Conservation (phyloP, 345 rosid species). For the Citrus unshiu region DNA sequence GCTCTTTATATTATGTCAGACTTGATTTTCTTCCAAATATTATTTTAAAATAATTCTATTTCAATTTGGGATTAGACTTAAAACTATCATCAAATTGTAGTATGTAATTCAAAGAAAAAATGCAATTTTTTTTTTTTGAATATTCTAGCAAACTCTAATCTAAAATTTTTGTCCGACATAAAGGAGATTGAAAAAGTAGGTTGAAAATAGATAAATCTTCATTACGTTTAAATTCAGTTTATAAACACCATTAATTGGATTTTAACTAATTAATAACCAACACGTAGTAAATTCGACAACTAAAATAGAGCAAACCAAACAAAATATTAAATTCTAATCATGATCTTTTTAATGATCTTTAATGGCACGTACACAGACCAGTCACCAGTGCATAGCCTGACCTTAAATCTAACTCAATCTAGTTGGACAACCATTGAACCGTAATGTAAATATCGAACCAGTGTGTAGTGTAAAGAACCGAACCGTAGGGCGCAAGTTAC, state of each 20-base stretch:
- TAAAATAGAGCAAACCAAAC: neutral
- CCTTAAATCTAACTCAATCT: neutral
- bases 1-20: too few species aligned
- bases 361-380: neutral
- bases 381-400: neutral
- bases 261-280: neutral
- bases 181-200: neutral
- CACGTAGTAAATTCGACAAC: neutral
- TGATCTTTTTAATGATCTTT: neutral
- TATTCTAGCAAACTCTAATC: too few species aligned
- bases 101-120: too few species aligned
- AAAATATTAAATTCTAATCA: neutral
- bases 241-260: neutral
- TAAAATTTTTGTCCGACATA: neutral
- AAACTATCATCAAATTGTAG: too few species aligned
- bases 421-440: neutral
- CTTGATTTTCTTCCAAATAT: too few species aligned
- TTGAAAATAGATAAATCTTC: neutral
- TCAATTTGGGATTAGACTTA: too few species aligned
- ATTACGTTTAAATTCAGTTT: neutral
- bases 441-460: neutral
- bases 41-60: too few species aligned
- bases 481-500: slow-evolving; percentile 12
- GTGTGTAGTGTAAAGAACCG: neutral
- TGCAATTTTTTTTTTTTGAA: too few species aligned